Evolutionary conservation across 257 asterid genomes (phyloP).

Genomic region (Solanum chiquidenum): DNA sequence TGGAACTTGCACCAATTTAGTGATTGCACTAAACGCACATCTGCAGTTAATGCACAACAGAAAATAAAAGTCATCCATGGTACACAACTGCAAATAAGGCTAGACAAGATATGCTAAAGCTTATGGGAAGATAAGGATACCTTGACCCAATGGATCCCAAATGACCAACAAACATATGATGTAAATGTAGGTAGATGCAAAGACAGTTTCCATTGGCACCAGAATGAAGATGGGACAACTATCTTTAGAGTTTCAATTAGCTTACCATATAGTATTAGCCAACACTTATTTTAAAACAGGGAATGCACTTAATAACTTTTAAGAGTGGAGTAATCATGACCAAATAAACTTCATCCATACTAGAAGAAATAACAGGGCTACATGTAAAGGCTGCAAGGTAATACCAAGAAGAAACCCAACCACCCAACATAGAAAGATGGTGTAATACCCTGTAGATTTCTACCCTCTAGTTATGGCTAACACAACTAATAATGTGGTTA

Average conservation of each 20-base stretch:
- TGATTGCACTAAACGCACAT: constrained; percentile 80
- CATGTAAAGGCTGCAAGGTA: background rate
- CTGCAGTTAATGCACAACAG: constrained; percentile 28
- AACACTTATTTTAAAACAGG: background rate
- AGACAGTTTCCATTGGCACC: background rate
- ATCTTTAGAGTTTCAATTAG: background rate
- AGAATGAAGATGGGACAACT: background rate
- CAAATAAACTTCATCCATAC: background rate
- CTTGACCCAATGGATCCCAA: background rate
- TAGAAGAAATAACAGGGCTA: background rate
- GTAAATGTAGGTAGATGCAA: background rate
- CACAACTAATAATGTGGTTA: background rate
- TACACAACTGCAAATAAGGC: background rate
- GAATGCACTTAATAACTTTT: background rate
- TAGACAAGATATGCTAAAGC: background rate
- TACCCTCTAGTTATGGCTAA: background rate
- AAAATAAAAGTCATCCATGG: background rate
- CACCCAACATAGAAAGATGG: background rate
- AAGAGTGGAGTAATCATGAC: background rate
- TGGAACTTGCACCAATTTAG: constrained; percentile 61
- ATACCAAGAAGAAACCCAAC: background rate
- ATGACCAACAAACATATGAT: background rate
- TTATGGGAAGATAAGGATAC: background rate
- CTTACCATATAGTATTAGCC: background rate
- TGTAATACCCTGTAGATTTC: background rate